Evolutionary conservation across 2,329 filamentous ascomycete genomes (phyloP).

Genomic region (Hymenoscyphus infarciens): DNA sequence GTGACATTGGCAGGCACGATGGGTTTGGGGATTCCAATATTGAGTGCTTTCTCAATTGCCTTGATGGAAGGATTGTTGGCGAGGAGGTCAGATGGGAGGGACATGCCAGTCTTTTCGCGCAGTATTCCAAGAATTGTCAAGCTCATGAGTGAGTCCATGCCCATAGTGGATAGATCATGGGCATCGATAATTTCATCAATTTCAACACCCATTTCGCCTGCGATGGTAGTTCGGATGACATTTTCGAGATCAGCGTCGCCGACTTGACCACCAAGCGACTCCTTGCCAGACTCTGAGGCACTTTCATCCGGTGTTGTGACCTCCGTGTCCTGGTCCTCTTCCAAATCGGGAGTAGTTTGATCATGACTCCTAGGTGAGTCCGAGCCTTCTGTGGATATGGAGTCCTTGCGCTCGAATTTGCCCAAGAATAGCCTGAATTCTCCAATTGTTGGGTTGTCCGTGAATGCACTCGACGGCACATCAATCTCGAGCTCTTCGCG

Average conservation of each 20-base stretch:
- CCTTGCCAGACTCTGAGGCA: slow-evolving; percentile 47
- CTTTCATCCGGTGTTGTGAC: slow-evolving; percentile 54
- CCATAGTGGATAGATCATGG: slow-evolving; percentile 52
- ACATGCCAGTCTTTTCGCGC: slow-evolving; percentile 50
- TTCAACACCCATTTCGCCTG: slow-evolving; percentile 69
- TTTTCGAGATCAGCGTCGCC: slow-evolving; percentile 41
- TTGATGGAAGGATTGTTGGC: slow-evolving; percentile 59
- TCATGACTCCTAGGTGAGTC: slow-evolving; percentile 16
- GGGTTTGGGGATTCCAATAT: slow-evolving; percentile 37
- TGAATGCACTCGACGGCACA: slow-evolving; percentile 50
- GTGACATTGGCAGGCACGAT: slow-evolving; percentile 23
- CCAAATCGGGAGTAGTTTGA: slow-evolving; percentile 39
- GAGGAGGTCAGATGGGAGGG: slow-evolving; percentile 58
- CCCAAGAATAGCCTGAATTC: slow-evolving; percentile 47
- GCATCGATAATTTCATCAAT: slow-evolving; percentile 57
- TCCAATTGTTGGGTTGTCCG: slow-evolving; percentile 38
- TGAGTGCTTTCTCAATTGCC: slow-evolving; percentile 62
- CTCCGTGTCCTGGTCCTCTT: slow-evolving; percentile 43
- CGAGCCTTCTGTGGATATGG: not conserved
- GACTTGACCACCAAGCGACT: slow-evolving; percentile 27
- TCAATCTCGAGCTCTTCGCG: slow-evolving; percentile 56
- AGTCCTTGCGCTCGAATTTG: slow-evolving; percentile 36
- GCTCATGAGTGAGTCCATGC: slow-evolving; percentile 58
- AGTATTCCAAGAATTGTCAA: slow-evolving; percentile 53
- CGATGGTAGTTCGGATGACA: slow-evolving; percentile 62